phyloP scores from a whole-genome alignment of 352 stramenopile species.

The Plasmopara viticola region DNA sequence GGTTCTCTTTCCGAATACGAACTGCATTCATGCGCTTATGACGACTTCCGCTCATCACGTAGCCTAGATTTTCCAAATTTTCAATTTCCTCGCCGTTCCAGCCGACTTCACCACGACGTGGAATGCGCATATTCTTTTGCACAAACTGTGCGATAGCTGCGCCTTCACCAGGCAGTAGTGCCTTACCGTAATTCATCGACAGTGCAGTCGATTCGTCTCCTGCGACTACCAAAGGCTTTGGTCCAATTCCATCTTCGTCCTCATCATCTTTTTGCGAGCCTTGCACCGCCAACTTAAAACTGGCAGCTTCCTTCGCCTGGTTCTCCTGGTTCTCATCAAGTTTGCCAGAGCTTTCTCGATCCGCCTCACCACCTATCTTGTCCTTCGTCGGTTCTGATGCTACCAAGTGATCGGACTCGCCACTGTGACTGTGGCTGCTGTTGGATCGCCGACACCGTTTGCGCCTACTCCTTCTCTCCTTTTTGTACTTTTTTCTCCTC shows the following conservation, averaged over 20 bases:
- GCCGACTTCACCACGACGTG: constrained; percentile 96
- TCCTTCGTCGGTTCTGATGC: constrained; percentile 23
- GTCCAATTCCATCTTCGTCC: constrained; percentile 84
- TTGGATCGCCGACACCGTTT: constrained; percentile 22
- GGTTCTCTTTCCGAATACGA: constrained; percentile 98
- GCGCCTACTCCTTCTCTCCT: constrained; percentile 21
- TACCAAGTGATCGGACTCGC: constrained; percentile 20
- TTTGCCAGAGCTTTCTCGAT: constrained; percentile 5
- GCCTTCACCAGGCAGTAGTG: constrained; percentile 90
- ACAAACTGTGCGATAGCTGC: constrained; percentile 96
- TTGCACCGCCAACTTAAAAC: constrained; percentile 89
- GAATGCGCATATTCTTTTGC: constrained; percentile 98
- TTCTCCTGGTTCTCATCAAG: constrained; percentile 52
- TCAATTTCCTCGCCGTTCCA: constrained; percentile 96
- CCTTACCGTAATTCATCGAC: constrained; percentile 87
- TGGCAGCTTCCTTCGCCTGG: constrained; percentile 68
- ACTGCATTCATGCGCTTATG: constrained; percentile 99
- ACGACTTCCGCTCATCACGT: constrained; percentile 97
- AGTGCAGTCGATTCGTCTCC: constrained; percentile 33
- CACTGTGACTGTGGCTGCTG: constrained; percentile 18
- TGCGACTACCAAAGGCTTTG: constrained; percentile 57
- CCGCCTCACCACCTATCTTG: constrained; percentile 12
- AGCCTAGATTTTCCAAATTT: constrained; percentile 90
- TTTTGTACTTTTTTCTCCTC: constrained; percentile 32
- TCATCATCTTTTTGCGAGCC: constrained; percentile 46